phyloP scores from a whole-genome alignment of 2,329 filamentous ascomycete genomes.

The Acarospora socialis region DNA sequence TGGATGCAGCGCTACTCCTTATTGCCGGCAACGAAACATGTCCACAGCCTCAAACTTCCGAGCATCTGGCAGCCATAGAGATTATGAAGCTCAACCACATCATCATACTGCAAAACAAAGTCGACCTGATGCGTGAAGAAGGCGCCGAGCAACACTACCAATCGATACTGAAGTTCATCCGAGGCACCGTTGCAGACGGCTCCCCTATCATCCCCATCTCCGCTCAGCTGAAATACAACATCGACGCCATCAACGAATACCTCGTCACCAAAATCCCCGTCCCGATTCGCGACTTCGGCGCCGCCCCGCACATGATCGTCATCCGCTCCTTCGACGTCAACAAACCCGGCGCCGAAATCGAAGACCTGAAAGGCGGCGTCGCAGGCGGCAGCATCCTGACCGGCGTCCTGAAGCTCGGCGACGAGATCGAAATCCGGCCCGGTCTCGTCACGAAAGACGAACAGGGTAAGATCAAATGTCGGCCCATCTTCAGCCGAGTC shows the following conservation, averaged over 20 bases:
- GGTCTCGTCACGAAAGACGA: slow-evolving; percentile 95
- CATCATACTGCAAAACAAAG: slow-evolving; percentile 99
- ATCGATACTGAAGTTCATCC: slow-evolving; percentile 96
- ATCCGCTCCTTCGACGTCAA: slow-evolving; percentile 99
- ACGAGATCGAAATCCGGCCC: slow-evolving; percentile 98
- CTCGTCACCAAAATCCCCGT: slow-evolving; percentile 93
- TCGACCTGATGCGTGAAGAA: slow-evolving; percentile 95
- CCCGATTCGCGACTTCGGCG: slow-evolving; percentile 76
- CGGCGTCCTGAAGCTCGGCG: slow-evolving; percentile 89
- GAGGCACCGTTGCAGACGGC: slow-evolving; percentile 90
- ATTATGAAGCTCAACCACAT: slow-evolving; percentile 99
- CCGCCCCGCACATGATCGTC: slow-evolving; percentile 95
- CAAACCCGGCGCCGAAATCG: slow-evolving; percentile 97
- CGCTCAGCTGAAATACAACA: slow-evolving; percentile 98
- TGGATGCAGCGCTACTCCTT: slow-evolving; percentile 92
- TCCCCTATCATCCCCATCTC: slow-evolving; percentile 93
- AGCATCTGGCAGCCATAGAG: slow-evolving; percentile 97
- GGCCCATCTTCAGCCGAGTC: slow-evolving; percentile 89
- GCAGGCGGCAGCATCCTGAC: slow-evolving; percentile 93
- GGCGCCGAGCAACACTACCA: slow-evolving; percentile 87
- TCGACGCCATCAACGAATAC: slow-evolving; percentile 92
- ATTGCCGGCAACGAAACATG: slow-evolving; percentile 98
- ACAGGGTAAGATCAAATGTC: slow-evolving; percentile 86
- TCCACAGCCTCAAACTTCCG: slow-evolving; percentile 94
- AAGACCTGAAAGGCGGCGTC: slow-evolving; percentile 96